Conservation (phyloP, 129 eudicot genomes). For the Tanacetum coccineum region DNA sequence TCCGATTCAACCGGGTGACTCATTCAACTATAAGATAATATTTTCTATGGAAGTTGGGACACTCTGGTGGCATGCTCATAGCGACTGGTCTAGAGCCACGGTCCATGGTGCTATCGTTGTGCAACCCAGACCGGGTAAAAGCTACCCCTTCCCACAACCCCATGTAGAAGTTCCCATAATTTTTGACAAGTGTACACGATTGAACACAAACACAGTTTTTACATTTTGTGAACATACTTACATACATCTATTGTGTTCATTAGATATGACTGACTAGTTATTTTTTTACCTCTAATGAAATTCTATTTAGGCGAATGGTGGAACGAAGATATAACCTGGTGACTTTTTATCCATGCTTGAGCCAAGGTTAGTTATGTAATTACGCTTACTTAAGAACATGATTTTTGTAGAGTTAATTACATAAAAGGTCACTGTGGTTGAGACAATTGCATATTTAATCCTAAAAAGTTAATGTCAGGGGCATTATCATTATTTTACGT, state of each 20-base stretch:
- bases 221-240: background rate
- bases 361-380: constrained; percentile 17
- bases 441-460: too few species aligned
- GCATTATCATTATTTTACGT: too few species aligned
- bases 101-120: constrained; percentile 60
- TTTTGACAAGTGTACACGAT: constrained; percentile 24
- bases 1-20: constrained; percentile 55
- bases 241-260: too few species aligned
- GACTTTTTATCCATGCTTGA: constrained; percentile 43
- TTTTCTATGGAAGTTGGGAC: constrained; percentile 69
- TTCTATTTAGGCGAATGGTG: too few species aligned
- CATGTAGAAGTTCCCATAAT: constrained; percentile 50
- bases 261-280: too few species aligned
- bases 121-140: constrained; percentile 31
- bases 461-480: too few species aligned
- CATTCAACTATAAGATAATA: constrained; percentile 43
- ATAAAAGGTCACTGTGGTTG: too few species aligned
- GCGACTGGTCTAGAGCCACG: constrained; percentile 73
- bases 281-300: background rate
- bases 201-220: background rate
- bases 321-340: constrained; percentile 49
- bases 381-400: background rate
- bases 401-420: too few species aligned
- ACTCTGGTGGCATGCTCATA: constrained; percentile 73
- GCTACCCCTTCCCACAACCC: constrained; percentile 57